Base-by-base conservation (phyloP, 805 yeast genomes). In the Lipomyces yamadae region DNA sequence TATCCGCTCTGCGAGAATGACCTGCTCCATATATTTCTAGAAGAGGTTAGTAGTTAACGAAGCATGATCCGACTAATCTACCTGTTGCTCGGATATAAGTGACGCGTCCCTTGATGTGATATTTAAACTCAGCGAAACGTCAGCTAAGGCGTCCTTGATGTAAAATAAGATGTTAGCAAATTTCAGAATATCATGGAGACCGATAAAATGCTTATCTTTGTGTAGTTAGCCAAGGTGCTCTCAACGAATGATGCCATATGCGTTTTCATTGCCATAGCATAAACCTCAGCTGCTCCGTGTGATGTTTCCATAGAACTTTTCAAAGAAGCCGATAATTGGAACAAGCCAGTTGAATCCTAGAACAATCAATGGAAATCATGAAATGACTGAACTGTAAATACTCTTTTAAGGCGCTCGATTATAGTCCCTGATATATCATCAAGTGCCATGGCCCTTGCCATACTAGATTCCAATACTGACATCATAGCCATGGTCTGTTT, bases 301-400 rank as follows among this genome's bases (percentile, higher is more conserved):
- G 58, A 56, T 15, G 58, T 29, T 37, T 56, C 58, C 58, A 56
- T 33, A 11, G 58, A 56, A 13, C 13, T 15, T 56, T 33, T 33
- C 34, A 56, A 33, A 15, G 32, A 18, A 2, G 39, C 11, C 33
- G 58, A 56, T 56, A 56, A 24, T 2, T 56, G 11, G 30, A 56
- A 29, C 37, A 56, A 33, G 30, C 30, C 30, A 33, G 7, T 33
- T 13, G 58, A 56, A 29, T 56, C 58, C 58, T 56, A 37, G 33
- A 32, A 15, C 15, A 53, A 7, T 53, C 35, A 53, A 8, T 53
- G 48, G n/a, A 18, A 2, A 2, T n/a, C 7, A 13, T 4, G 24
- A 18, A 18, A 29, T 24, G 35, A 7, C 10, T 52, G 34, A 24
- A 52, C 29, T 4, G 30, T 52, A 24, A 30, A 37, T n/a, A 56